These are phyloP conservation scores for Rosa persica DNA, from an alignment of 306 rosid species.

Conservation along the genomic window DNA sequence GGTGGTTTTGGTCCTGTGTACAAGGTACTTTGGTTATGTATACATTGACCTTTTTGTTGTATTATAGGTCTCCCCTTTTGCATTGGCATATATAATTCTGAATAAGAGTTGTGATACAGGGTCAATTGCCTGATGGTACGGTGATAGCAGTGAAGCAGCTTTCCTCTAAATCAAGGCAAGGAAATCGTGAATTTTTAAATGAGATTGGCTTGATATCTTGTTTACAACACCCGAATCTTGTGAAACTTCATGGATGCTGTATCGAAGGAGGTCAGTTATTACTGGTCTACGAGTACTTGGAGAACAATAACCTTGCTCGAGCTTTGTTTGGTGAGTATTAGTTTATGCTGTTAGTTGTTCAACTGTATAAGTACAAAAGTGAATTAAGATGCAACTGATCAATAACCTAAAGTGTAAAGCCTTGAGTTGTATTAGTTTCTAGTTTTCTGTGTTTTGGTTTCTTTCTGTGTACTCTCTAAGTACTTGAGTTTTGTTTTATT, in stretches of 20 bases:
- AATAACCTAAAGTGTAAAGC: neutral
- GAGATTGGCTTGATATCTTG: conserved; percentile 74
- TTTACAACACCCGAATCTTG: conserved; percentile 77
- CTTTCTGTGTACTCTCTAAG: neutral
- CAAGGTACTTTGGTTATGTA: conserved; percentile 41
- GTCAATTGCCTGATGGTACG: conserved; percentile 59
- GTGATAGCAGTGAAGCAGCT: conserved; percentile 72
- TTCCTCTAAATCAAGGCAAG: conserved; percentile 66
- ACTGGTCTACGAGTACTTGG: conserved; percentile 75
- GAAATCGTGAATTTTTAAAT: conserved; percentile 72
- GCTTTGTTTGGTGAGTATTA: conserved; percentile 60
- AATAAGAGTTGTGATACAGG: conserved; percentile 40
- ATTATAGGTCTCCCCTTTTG: conserved; percentile 13
- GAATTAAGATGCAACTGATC: neutral
- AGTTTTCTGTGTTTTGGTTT: neutral
- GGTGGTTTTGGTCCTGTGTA: conserved; percentile 75
- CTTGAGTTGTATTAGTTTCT: neutral
- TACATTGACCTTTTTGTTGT: neutral
- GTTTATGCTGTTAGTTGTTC: neutral
- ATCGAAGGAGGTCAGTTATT: conserved; percentile 62
- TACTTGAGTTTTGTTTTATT: neutral
- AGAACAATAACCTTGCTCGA: conserved; percentile 67
- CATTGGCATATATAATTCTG: neutral
- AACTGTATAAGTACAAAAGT: neutral
- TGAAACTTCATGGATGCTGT: conserved; percentile 72